These are phyloP conservation scores for Chalciporus piperatus DNA, from an alignment of 768 basidiomycete species.

Conservation along the genomic window DNA sequence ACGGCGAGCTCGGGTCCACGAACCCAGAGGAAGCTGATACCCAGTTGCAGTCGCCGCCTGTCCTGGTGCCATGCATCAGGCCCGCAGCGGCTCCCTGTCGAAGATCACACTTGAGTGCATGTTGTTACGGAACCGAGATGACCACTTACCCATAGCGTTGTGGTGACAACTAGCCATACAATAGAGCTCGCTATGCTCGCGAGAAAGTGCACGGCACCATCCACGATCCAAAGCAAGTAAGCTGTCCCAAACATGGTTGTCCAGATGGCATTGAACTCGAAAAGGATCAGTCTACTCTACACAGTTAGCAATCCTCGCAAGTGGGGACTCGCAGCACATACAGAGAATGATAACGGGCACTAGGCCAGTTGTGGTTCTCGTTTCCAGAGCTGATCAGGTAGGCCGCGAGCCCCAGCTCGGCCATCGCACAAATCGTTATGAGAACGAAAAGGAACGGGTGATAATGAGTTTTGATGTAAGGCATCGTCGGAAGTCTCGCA, in stretches of 20 bases:
- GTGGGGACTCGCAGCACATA: conserved; percentile 33
- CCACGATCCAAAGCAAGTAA: conserved; percentile 70
- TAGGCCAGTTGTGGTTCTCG: conserved; percentile 58
- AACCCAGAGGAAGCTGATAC: conserved; percentile 35
- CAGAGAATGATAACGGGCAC: conserved; percentile 62
- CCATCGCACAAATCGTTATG: conserved; percentile 64
- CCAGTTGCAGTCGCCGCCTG: conserved; percentile 57
- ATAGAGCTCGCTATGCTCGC: conserved; percentile 79
- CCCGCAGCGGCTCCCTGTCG: conserved; percentile 64
- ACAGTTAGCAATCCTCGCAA: conserved; percentile 4
- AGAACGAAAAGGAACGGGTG: conserved; percentile 62
- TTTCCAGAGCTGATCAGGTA: conserved; percentile 72
- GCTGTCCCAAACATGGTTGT: conserved; percentile 68
- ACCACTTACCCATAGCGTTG: conserved; percentile 60
- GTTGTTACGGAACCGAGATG: not conserved
- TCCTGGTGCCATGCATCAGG: conserved; percentile 61
- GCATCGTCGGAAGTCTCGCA: conserved; percentile 28
- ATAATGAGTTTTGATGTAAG: conserved; percentile 50
- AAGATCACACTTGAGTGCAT: conserved; percentile 2
- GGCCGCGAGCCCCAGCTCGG: conserved; percentile 72
- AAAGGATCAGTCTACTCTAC: conserved; percentile 47
- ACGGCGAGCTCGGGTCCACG: conserved; percentile 23
- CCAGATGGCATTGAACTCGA: conserved; percentile 69
- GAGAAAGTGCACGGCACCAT: conserved; percentile 61
- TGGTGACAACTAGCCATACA: conserved; percentile 65